Evolutionary conservation across 164 flowering plant species (phyloP).

Genomic region (Aristolochia californica): DNA sequence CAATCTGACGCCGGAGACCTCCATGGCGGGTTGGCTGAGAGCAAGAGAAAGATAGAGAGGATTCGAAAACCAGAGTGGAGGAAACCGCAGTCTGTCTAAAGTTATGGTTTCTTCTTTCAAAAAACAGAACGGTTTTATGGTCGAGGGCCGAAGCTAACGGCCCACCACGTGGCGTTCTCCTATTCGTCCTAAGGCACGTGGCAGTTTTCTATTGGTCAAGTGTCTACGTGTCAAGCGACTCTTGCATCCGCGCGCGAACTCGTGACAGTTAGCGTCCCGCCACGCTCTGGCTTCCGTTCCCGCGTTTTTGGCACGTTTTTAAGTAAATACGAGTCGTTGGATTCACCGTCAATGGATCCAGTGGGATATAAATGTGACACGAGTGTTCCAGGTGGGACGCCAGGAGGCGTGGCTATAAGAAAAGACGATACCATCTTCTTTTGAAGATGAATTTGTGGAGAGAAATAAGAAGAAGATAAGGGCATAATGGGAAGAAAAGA

Average conservation of each 20-base stretch:
- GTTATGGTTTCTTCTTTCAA: background rate
- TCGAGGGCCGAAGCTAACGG: too few species aligned
- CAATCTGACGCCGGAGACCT: conserved; percentile 24
- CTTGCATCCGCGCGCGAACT: background rate
- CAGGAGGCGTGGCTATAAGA: too few species aligned
- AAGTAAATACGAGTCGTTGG: background rate
- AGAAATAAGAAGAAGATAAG: too few species aligned
- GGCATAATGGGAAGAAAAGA: too few species aligned
- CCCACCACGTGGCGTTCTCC: too few species aligned
- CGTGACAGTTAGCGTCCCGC: conserved; percentile 5
- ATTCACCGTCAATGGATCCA: background rate
- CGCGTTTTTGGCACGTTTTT: background rate
- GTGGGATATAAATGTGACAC: background rate
- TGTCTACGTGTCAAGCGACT: background rate
- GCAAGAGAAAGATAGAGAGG: too few species aligned
- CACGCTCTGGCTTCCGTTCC: conserved; percentile 3
- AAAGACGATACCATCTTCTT: too few species aligned
- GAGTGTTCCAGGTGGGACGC: background rate
- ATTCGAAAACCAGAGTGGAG: background rate
- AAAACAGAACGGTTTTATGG: background rate
- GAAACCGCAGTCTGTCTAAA: background rate
- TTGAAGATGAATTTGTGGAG: too few species aligned
- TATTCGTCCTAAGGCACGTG: too few species aligned
- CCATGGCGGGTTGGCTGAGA: conserved; percentile 23
- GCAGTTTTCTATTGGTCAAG: background rate